Evolutionary conservation across 257 asterid genomes (phyloP), one percentile per base, ranked within the genome.

Genomic region (Scutellaria minor): DNA sequence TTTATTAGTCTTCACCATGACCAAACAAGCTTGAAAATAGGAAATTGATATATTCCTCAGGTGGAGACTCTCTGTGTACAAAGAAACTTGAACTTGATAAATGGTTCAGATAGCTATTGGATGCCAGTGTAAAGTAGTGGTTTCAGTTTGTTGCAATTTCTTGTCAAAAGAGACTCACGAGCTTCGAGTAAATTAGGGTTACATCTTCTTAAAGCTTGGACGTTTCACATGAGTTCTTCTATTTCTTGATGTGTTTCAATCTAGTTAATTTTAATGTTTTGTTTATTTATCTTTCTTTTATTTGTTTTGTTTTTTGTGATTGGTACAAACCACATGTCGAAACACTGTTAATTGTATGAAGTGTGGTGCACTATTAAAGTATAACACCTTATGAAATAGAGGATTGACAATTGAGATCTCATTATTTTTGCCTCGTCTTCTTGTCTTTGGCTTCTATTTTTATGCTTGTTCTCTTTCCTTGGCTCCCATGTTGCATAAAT

Each of bases 11-110:
- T 5, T 35, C 46, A 13, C 55, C 57, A 51, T 55, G 63, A 62
- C 50, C 39, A 18, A 46, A n/a, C 27, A 52, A 54, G 71, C 39
- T 42, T 35, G 35, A 48, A 64, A 54, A 27, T 44, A 61, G 60
- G 50, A 45, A 2, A 44, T 13, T 9, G 44, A 48, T 41, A 64
- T 22, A 63, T 47, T 41, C 78, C 42, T 52, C 72, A 54, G 78
- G 72, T 64, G 44, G 58, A 54, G 63, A 44, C 54, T 50, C 35
- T 18, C 18, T 18, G 18, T 61, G 62, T 39, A 61, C 7, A 45
- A 48, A 48, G 53, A 48, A 60, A 61, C 13, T 50, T 48, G 37
- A 15, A 65, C 41, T 27, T 60, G 48, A 63, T 57, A 14, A 14
- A 45, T 37, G 56, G 47, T 62, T 41, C 14, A 14, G 14, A 42